Evolutionary conservation across 1,139 yeast genomes (phyloP).

Genomic region (Candida tropicalis): DNA sequence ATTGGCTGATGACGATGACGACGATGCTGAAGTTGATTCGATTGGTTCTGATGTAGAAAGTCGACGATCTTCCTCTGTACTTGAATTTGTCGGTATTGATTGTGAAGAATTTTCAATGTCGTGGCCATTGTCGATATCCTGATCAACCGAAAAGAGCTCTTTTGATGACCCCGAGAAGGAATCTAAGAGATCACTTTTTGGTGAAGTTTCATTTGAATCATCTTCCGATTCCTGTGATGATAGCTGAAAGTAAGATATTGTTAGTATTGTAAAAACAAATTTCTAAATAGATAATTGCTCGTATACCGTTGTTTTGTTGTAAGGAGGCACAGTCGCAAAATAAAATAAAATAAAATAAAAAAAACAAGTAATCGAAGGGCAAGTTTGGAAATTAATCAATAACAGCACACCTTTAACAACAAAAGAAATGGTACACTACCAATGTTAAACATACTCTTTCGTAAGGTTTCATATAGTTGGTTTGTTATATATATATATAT

Average conservation of each 20-base stretch:
- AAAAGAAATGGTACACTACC: background rate
- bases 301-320: background rate
- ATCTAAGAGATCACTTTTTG: conserved; percentile 1
- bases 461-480: conserved; percentile 2
- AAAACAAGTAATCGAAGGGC: background rate
- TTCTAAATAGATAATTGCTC: too few species aligned
- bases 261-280: background rate
- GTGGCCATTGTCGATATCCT: background rate
- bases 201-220: conserved; percentile 1
- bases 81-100: background rate
- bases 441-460: conserved; percentile 4
- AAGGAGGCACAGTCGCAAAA: conserved; percentile 1
- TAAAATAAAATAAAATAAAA: too few species aligned
- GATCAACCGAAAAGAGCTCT: conserved; percentile 3
- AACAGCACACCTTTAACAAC: background rate
- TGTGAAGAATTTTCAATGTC: background rate
- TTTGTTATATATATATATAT: background rate
- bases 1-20: conserved; percentile 3
- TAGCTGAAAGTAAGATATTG: background rate
- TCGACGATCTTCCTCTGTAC: conserved; percentile 6
- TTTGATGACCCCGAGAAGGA: conserved; percentile 4
- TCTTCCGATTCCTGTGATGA: conserved; percentile 1
- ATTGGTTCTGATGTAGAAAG: conserved; percentile 2
- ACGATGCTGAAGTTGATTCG: conserved; percentile 5
- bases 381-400: background rate